These are phyloP conservation scores for Medicago arabica DNA, from an alignment of 306 rosid genomes.

Conservation along the genomic window DNA sequence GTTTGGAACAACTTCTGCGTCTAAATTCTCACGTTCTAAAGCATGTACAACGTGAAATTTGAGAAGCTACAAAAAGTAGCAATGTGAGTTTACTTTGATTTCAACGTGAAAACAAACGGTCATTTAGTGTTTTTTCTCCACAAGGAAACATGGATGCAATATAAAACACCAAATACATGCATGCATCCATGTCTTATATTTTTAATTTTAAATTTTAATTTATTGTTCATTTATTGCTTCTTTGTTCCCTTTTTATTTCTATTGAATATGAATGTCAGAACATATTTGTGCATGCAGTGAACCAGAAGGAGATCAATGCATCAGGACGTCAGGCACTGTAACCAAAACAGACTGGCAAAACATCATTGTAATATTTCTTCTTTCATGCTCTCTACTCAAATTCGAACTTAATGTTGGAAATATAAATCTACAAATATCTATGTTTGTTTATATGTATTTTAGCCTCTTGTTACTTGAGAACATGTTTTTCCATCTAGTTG, in stretches of 20 bases:
- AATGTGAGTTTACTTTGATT: too few species aligned
- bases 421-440: conserved; percentile 8
- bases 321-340: conserved; percentile 56
- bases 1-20: too few species aligned
- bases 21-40: too few species aligned
- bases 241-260: conserved; percentile 10
- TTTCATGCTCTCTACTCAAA: conserved; percentile 22
- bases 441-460: neutral
- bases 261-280: conserved; percentile 34
- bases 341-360: conserved; percentile 85
- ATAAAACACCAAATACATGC: neutral
- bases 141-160: too few species aligned
- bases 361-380: conserved; percentile 65
- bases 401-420: conserved; percentile 19
- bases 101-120: too few species aligned
- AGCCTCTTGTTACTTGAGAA: conserved; percentile 6
- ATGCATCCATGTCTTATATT: neutral
- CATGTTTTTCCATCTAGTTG: neutral
- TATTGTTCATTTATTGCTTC: conserved; percentile 12
- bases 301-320: conserved; percentile 76
- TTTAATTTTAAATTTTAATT: neutral
- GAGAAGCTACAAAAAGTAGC: too few species aligned
- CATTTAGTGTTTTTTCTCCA: too few species aligned
- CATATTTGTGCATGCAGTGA: conserved; percentile 61
- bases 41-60: too few species aligned